A percentile compares a stretch with the other conserved stretches of the same genome.
phyloP scores from a whole-genome alignment of 2,329 filamentous ascomycete genomes.

The Fusarium miscanthi region DNA sequence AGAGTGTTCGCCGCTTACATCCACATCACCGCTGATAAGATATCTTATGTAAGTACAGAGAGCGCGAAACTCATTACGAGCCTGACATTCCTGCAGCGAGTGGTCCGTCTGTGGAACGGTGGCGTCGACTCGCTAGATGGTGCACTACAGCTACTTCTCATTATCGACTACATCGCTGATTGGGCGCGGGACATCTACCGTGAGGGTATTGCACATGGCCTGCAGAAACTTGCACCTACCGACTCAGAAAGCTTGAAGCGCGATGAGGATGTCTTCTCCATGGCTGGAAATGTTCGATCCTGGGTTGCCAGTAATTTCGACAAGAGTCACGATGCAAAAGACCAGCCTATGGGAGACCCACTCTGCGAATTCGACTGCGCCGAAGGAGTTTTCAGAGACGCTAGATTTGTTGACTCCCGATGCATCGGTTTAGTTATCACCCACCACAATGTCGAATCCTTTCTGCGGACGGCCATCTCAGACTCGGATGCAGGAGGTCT shows the following conservation, averaged over 20 bases:
- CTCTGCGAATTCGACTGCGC: too few species aligned
- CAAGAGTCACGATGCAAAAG: too few species aligned
- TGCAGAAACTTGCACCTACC: rapidly evolving
- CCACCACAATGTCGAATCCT: too few species aligned
- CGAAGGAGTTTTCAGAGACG: too few species aligned
- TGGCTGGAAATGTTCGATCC: too few species aligned
- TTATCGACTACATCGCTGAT: background rate
- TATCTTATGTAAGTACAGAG: background rate
- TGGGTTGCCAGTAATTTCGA: too few species aligned
- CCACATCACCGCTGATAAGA: background rate
- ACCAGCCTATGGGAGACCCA: too few species aligned
- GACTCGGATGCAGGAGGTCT: too few species aligned
- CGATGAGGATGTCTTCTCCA: background rate
- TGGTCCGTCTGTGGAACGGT: background rate
- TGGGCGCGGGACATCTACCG: background rate
- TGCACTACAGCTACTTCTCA: background rate
- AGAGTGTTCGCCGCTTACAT: background rate
- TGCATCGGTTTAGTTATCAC: too few species aligned
- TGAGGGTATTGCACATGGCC: background rate
- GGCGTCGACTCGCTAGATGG: rapidly evolving
- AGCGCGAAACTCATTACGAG: too few species aligned
- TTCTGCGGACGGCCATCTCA: too few species aligned
- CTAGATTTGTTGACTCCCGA: too few species aligned
- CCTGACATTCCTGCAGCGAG: background rate
- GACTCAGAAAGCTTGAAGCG: background rate